phyloP scores from a whole-genome alignment of 306 rosid species.

The Mimosa pudica region DNA sequence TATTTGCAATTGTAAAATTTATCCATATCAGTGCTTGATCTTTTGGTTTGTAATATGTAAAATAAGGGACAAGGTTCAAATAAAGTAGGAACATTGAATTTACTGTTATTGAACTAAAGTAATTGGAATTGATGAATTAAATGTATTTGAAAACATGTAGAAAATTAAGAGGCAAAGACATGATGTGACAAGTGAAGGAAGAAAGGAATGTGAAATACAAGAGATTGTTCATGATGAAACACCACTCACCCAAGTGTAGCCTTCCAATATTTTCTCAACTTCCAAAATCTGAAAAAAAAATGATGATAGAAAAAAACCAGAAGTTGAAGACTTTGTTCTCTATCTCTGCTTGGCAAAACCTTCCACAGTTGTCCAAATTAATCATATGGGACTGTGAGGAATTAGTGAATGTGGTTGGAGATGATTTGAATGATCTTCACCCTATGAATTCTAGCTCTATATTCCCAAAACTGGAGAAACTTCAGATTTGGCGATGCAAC shows the following conservation, averaged over 20 bases:
- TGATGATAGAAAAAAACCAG: accelerated
- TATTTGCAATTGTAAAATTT: too few species aligned
- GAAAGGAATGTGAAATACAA: neutral
- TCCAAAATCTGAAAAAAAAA: neutral
- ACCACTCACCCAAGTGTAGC: neutral
- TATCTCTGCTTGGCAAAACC: neutral
- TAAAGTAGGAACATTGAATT: too few species aligned
- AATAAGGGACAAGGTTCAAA: too few species aligned
- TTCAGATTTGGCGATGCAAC: too few species aligned
- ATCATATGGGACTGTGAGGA: neutral
- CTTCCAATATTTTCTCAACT: neutral
- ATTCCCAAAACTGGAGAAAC: neutral
- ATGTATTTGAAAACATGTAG: neutral
- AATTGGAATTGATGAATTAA: neutral
- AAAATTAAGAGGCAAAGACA: neutral
- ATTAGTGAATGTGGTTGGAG: neutral
- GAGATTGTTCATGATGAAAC: neutral
- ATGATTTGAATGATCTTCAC: neutral
- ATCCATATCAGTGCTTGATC: too few species aligned
- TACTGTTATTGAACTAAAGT: too few species aligned
- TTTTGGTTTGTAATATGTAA: too few species aligned
- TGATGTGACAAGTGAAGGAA: neutral
- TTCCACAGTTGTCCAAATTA: neutral
- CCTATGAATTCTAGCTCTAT: neutral
- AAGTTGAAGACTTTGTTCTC: neutral